These are phyloP conservation scores for Neofusicoccum kwambonambiense DNA, from an alignment of 2,329 filamentous ascomycete species.

Conservation along the genomic window DNA sequence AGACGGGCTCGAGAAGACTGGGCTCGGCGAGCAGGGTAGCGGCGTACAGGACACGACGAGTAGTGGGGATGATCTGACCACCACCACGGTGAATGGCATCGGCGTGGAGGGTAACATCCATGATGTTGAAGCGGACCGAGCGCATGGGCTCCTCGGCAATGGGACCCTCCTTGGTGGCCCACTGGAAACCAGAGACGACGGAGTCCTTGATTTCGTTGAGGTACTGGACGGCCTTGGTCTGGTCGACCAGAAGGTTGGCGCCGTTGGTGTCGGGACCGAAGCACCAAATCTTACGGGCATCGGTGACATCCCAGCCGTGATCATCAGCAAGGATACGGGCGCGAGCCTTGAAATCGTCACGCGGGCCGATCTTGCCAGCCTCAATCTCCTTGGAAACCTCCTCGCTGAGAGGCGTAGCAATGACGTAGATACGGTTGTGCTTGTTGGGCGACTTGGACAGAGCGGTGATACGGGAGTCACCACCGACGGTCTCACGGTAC, in stretches of 20 bases:
- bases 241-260: slow-evolving; percentile 97
- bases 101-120: slow-evolving; percentile 98
- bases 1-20: slow-evolving; percentile 92
- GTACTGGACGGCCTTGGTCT: slow-evolving; percentile 99
- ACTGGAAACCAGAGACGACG: slow-evolving; percentile 99
- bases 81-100: slow-evolving; percentile 99
- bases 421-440: slow-evolving; percentile 99
- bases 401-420: slow-evolving; percentile 85
- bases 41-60: slow-evolving; percentile 96
- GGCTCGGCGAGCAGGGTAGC: slow-evolving; percentile 87
- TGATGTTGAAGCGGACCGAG: slow-evolving; percentile 95
- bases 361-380: slow-evolving; percentile 83
- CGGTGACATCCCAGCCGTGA: slow-evolving; percentile 98
- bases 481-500: slow-evolving; percentile 94
- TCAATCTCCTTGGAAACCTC: slow-evolving; percentile 91
- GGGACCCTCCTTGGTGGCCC: slow-evolving; percentile 96
- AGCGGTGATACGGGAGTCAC: slow-evolving; percentile 87
- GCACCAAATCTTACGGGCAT: slow-evolving; percentile 99
- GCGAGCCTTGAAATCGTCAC: slow-evolving; percentile 99
- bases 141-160: slow-evolving; percentile 98
- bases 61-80: slow-evolving; percentile 97
- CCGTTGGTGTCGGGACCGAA: slow-evolving; percentile 98
- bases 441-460: slow-evolving; percentile 99
- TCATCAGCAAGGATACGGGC: slow-evolving; percentile 95
- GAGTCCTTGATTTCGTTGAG: slow-evolving; percentile 99